phyloP scores from a whole-genome alignment of 352 stramenopile species.

The Pythium biforme region DNA sequence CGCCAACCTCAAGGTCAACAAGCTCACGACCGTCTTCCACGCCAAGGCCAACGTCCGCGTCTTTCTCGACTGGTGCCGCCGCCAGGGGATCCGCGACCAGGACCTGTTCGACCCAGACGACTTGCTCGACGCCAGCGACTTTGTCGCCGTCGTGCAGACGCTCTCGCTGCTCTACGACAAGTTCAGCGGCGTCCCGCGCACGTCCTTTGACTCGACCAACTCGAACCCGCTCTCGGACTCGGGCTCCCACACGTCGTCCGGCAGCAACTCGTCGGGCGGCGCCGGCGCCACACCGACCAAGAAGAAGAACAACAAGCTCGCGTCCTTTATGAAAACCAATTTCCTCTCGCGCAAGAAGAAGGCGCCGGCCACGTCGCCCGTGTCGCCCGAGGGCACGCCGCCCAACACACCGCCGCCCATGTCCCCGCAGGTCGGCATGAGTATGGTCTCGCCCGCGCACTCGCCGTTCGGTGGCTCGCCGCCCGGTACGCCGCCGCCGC shows the following conservation, averaged over 20 bases:
- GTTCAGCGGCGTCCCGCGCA: slow-evolving; percentile 43
- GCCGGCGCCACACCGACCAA: slow-evolving; percentile 38
- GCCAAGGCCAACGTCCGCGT: slow-evolving; percentile 82
- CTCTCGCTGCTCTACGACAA: slow-evolving; percentile 86
- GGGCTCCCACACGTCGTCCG: slow-evolving; percentile 58
- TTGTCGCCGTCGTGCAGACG: slow-evolving; percentile 63
- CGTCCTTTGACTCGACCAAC: slow-evolving; percentile 56
- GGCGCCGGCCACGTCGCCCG: slow-evolving; percentile 13
- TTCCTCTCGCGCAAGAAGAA: slow-evolving; percentile 81
- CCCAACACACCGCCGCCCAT: slow-evolving; percentile 50
- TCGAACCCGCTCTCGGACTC: slow-evolving; percentile 68
- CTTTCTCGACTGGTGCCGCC: slow-evolving; percentile 80
- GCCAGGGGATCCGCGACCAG: slow-evolving; percentile 61
- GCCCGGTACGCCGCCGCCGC: slow-evolving; percentile 20
- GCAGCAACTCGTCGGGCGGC: slow-evolving; percentile 48
- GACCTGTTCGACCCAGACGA: slow-evolving; percentile 84
- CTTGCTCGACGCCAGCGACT: slow-evolving; percentile 63
- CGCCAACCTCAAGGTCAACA: slow-evolving; percentile 82
- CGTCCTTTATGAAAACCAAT: slow-evolving; percentile 76
- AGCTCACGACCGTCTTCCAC: slow-evolving; percentile 88
- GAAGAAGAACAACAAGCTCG: slow-evolving; percentile 75
- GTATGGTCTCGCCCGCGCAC: slow-evolving; percentile 14
- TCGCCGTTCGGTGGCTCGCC: slow-evolving; percentile 36
- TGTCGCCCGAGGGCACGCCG: slow-evolving; percentile 50
- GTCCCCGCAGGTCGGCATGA: slow-evolving; percentile 47